A percentile compares a stretch with the other conserved stretches of the same genome.
Evolutionary conservation across 768 basidiomycete genomes (phyloP).

Genomic region (Mycena haematopus): DNA sequence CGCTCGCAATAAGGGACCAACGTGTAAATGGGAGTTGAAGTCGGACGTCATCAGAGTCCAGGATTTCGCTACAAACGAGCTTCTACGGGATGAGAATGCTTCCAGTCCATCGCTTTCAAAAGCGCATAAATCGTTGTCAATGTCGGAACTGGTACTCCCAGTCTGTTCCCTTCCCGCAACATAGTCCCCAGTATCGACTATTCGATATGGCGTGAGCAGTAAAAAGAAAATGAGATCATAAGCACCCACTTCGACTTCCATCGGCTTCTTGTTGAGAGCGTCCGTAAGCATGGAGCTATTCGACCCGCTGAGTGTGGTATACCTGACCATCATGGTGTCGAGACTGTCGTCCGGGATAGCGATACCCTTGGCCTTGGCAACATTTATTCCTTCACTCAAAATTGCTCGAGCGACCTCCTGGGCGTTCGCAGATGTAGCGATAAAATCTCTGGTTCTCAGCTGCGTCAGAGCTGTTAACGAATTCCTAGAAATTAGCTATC

Average conservation of each 20-base stretch:
- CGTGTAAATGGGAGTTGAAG: too few relatives aligned
- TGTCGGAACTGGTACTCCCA: slow-evolving; percentile 12
- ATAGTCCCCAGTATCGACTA: slow-evolving; percentile 9
- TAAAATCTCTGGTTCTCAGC: slow-evolving; percentile 19
- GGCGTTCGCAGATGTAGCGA: slow-evolving; percentile 7
- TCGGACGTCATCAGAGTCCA: too few relatives aligned
- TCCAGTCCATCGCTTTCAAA: too few relatives aligned
- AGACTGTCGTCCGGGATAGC: slow-evolving; percentile 17
- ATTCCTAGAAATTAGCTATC: slow-evolving; percentile 7
- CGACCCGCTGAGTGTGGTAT: slow-evolving; percentile 7
- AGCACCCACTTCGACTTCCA: slow-evolving; percentile 15
- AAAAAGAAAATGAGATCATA: neutral
- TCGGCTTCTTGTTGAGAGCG: slow-evolving; percentile 10
- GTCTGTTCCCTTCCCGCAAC: slow-evolving; percentile 9
- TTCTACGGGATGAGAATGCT: too few relatives aligned
- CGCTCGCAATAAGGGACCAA: too few relatives aligned
- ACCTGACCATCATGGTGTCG: slow-evolving; percentile 9
- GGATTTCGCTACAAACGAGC: too few relatives aligned
- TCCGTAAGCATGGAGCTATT: slow-evolving; percentile 24
- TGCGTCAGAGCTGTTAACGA: slow-evolving; percentile 18
- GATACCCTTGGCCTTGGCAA: slow-evolving; percentile 17
- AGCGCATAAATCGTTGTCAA: neutral
- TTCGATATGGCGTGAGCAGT: neutral
- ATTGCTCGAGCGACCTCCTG: slow-evolving; percentile 9
- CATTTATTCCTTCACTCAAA: slow-evolving; percentile 12